Base-by-base conservation (phyloP, 495 filamentous ascomycete species). In the Hypoxylon crocopeplum region DNA sequence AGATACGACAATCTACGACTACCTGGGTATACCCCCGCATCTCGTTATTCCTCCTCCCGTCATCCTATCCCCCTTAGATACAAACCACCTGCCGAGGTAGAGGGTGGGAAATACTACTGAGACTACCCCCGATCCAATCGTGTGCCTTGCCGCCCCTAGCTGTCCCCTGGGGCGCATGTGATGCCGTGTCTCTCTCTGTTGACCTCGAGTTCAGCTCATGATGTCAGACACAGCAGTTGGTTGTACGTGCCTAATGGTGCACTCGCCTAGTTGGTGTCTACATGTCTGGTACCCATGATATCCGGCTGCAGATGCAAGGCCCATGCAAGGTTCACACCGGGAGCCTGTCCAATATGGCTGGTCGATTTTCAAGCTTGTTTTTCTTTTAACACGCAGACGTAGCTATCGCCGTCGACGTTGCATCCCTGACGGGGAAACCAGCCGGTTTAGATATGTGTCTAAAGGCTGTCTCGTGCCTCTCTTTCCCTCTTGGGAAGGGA, bases 391-490 rank as follows among this genome's bases (percentile, higher is more conserved):
- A 46, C 30, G 24, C 32, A 21, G 21, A 33, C 29, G 38, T 38
- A 37, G 21, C 6, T 37, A 46, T 50, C 48, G 13, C 55, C 44
- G 39, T 59, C 49, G 49, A 55, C 36, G 61, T 64, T 64, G 49
- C 55, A 64, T 59, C 39, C 49, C 25, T 5, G 33, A 64, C 45
- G 30, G 49, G 49, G 45, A 40, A 50, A 5, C 12, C 20, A n/a
- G 47, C 45, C 30, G 13, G 41, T 2, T 13, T 34, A 34, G 13
- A 32, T 8, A 52, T 33, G 41, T 32, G 41, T 32, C 34, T 25
- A 33, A 39, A 49, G 8, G 16, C 42, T 38, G 39, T 59, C 61
- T 64, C 54, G 49, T 64, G 55, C 55, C 49, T 37, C 55, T 59
- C 19, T 45, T 42, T 34, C 40, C 16, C 17, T 30, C 19, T 12